Evolutionary conservation across 768 basidiomycete species (phyloP).

Genomic region (Lentinula detonsa): DNA sequence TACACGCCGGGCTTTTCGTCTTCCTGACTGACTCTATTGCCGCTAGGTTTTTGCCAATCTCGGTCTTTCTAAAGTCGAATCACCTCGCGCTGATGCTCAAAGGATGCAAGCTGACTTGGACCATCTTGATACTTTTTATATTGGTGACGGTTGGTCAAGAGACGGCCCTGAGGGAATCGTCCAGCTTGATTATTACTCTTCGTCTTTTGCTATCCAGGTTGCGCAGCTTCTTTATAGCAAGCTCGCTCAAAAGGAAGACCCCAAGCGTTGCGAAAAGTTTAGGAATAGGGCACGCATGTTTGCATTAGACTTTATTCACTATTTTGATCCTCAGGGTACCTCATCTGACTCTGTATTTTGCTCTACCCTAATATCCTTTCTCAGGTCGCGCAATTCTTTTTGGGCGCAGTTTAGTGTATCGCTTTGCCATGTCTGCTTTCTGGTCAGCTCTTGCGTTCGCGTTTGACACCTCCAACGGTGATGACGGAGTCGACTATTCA

Average conservation of each 20-base stretch:
- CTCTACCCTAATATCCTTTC: background rate
- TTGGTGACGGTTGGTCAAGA: constrained; percentile 69
- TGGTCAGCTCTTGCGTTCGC: constrained; percentile 74
- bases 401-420: constrained; percentile 70
- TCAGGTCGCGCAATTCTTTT: constrained; percentile 70
- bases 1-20: background rate
- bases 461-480: constrained; percentile 32
- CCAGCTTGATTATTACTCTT: constrained; percentile 78
- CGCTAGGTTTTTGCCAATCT: constrained; percentile 68
- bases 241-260: constrained; percentile 55
- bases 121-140: constrained; percentile 75
- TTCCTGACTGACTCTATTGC: constrained; percentile 1
- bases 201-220: constrained; percentile 74
- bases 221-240: constrained; percentile 70
- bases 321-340: constrained; percentile 66
- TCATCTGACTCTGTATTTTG: constrained; percentile 4
- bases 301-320: constrained; percentile 66
- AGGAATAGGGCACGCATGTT: constrained; percentile 56
- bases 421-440: constrained; percentile 79
- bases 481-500: constrained; percentile 13
- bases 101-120: constrained; percentile 71
- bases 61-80: constrained; percentile 58
- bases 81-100: constrained; percentile 45
- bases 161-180: constrained; percentile 73
- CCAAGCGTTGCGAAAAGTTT: constrained; percentile 59